Conservation (phyloP, 768 basidiomycete genomes). For the Agrocybe praecox region DNA sequence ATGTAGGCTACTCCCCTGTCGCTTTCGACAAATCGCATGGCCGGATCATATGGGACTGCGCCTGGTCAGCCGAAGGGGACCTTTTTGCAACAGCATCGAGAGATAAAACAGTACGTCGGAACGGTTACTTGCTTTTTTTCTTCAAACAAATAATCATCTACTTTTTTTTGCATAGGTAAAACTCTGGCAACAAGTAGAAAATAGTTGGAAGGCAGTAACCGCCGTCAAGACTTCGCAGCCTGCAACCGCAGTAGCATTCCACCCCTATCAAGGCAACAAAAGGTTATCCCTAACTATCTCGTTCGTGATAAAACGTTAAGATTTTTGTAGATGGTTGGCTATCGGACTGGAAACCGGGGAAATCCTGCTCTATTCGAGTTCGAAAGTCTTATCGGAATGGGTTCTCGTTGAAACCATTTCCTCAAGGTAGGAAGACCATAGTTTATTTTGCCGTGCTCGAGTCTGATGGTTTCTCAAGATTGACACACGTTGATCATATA, state of each 20-base stretch:
- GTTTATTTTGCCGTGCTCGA: too few relatives aligned
- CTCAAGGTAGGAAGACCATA: slow-evolving; percentile 49
- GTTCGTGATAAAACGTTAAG: neutral
- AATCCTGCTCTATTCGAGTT: slow-evolving; percentile 62
- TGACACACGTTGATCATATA: slow-evolving; percentile 77
- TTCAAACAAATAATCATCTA: neutral
- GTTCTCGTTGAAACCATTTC: slow-evolving; percentile 44
- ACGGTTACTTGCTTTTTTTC: neutral
- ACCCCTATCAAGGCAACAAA: slow-evolving; percentile 35
- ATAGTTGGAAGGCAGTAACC: slow-evolving; percentile 55
- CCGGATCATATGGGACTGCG: slow-evolving; percentile 95
- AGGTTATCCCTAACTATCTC: slow-evolving; percentile 36
- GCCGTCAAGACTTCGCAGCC: slow-evolving; percentile 76
- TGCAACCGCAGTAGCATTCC: slow-evolving; percentile 77
- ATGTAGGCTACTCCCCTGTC: slow-evolving; percentile 59
- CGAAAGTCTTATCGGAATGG: slow-evolving; percentile 44
- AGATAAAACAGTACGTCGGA: slow-evolving; percentile 77
- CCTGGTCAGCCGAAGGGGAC: slow-evolving; percentile 78
- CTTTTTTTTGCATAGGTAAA: slow-evolving; percentile 62
- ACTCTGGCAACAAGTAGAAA: slow-evolving; percentile 63
- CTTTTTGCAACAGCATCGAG: slow-evolving; percentile 92
- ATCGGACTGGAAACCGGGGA: slow-evolving; percentile 85
- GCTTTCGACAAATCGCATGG: slow-evolving; percentile 83
- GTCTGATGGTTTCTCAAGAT: slow-evolving; percentile 39
- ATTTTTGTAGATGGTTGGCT: slow-evolving; percentile 57